Evolutionary conservation across 306 rosid genomes (phyloP), one percentile per base, ranked within the genome.

Genomic region (Elaeagnus macrophylla): DNA sequence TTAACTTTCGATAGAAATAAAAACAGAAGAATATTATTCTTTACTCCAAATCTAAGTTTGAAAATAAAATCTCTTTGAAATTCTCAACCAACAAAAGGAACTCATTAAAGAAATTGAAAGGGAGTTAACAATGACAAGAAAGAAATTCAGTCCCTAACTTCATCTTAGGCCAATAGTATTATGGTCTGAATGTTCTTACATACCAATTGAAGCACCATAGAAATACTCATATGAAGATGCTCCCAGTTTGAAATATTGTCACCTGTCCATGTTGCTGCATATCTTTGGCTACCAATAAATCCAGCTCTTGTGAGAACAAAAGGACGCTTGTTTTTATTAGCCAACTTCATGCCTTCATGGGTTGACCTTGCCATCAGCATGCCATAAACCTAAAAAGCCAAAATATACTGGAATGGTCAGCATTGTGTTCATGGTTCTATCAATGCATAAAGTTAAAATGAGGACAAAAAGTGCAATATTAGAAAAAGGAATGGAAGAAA

Each of bases 291-390:
- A 49, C 97, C 97, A 81, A 66, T 48, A 75, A 86, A 83, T 74
- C 95, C 97, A 74, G 95, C 95, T 73, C 97, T 81, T 9, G 97
- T 81, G 62, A 86, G 95, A 77, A 89, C 95, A 81, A 89, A 89
- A 53, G 97, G 97, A 57, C 95, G 94, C 73, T 75, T 83, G 37
- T 74, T 74, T 71, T 66, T 75, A 66, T 76, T 74, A 60, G 86
- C 88, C 63, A 77, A 59, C 67, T 79, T 81, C 95, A 89, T 81
- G 63, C 97, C 97, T 66, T 89, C 97, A 76, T 69, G 79, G 46
- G 97, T 89, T 54, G 97, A 83, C 61, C 90, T 83, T 50, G 94
- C 95, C 97, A 89, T 89, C 69, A 86, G 71, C 59, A 79, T 64
- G 67, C 97, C 97, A 66, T 89, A 89, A 57, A 77, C 95, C 97